A percentile compares a stretch with the other conserved stretches of the same genome.
Conservation (phyloP, 2,329 filamentous ascomycete species). For the Setomelanomma holmii region DNA sequence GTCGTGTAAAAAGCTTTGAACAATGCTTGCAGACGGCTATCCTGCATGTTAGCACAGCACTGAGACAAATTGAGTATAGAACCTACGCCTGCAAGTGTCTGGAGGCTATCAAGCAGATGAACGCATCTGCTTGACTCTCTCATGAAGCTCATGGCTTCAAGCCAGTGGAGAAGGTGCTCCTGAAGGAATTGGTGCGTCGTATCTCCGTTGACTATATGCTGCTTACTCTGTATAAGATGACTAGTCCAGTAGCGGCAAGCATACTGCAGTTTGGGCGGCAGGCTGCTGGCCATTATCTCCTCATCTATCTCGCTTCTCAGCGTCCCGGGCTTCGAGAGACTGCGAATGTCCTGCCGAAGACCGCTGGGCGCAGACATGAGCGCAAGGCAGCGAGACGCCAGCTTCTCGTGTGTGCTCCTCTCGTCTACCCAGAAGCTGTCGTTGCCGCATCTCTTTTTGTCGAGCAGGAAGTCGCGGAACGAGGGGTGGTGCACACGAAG, state of each 20-base stretch:
- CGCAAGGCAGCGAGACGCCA: conserved; percentile 47
- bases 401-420: conserved; percentile 33
- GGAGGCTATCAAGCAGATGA: background rate
- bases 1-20: conserved; percentile 34
- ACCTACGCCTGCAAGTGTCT: background rate
- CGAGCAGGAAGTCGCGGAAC: conserved; percentile 37
- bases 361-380: conserved; percentile 37
- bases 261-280: background rate
- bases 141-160: conserved; percentile 1
- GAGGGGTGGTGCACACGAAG: conserved; percentile 36
- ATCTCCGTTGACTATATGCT: background rate
- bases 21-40: conserved; percentile 12
- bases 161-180: conserved; percentile 1
- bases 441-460: conserved; percentile 24
- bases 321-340: conserved; percentile 7
- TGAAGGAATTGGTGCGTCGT: background rate
- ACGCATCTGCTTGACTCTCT: conserved; percentile 1
- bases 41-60: conserved; percentile 11
- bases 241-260: conserved; percentile 47
- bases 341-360: conserved; percentile 50
- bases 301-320: conserved; percentile 15
- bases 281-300: conserved; percentile 11
- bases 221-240: background rate
- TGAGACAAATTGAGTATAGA: background rate
- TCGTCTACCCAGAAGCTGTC: conserved; percentile 47